These are phyloP conservation scores for Cladosporium sp. DNA, from an alignment of 2,329 filamentous ascomycete genomes.

Conservation along the genomic window DNA sequence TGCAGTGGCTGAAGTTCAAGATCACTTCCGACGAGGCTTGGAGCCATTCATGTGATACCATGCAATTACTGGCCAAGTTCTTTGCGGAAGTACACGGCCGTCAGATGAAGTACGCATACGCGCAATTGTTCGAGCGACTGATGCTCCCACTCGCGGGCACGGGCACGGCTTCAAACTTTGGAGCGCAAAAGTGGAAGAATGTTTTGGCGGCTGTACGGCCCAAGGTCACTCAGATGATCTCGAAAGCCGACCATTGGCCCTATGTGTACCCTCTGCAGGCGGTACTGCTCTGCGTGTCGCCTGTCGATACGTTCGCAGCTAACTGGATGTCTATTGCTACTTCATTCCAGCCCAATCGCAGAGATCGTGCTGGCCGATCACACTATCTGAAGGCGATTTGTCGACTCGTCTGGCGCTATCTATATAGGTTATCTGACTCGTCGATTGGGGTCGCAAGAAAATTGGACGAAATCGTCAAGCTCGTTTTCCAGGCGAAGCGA, in stretches of 20 bases:
- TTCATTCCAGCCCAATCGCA: conserved; percentile 75
- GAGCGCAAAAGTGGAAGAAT: conserved; percentile 80
- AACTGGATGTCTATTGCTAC: conserved; percentile 86
- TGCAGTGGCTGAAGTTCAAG: conserved; percentile 83
- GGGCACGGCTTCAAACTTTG: conserved; percentile 69
- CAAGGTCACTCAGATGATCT: conserved; percentile 78
- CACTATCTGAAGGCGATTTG: conserved; percentile 87
- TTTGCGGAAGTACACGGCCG: conserved; percentile 86
- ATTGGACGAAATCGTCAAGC: conserved; percentile 83
- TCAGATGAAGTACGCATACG: conserved; percentile 90
- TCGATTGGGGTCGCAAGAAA: conserved; percentile 69
- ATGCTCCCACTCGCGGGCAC: conserved; percentile 83
- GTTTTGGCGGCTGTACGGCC: conserved; percentile 78
- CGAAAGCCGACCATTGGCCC: conserved; percentile 89
- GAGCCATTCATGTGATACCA: conserved; percentile 85
- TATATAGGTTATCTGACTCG: conserved; percentile 75
- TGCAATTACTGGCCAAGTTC: conserved; percentile 76
- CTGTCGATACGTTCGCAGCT: conserved; percentile 75
- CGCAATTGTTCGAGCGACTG: conserved; percentile 83
- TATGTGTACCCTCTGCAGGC: conserved; percentile 86
- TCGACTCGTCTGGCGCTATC: conserved; percentile 88
- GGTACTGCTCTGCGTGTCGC: conserved; percentile 83
- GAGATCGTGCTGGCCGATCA: conserved; percentile 76
- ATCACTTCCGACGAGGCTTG: conserved; percentile 72
- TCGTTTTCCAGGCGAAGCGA: conserved; percentile 80